Evolutionary conservation across 768 basidiomycete species (phyloP), one percentile per base, ranked within the genome.

Genomic region (Mycena rosella): DNA sequence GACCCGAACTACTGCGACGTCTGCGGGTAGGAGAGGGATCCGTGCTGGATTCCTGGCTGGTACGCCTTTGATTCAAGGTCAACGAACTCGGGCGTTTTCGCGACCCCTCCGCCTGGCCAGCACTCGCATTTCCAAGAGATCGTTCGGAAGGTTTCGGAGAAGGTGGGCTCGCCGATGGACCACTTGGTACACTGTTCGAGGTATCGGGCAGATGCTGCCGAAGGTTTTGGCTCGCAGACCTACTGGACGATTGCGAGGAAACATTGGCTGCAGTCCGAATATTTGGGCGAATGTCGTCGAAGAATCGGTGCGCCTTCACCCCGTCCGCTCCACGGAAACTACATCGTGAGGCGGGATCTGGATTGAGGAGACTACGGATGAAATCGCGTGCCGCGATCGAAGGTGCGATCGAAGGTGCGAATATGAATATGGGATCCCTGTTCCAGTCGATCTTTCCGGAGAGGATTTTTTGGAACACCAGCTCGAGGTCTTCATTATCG

Each of bases 391-490:
- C 60, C 13, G 18, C 51, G 4, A 42, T 10, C 8, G 60, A 61
- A 24, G 60, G 49, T 15, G 20, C 51, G 4, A 42, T 10, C 8
- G 60, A 61, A 24, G 60, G 49, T 15, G 20, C n/a, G n/a, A n/a
- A n/a, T n/a, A n/a, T 27, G 47, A 54, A 54, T n/a, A 8, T 36
- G 27, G 60, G 24, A 15, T 24, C 27, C 59, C 34, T 22, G 24
- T 29, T 48, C 58, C 58, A 61, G n/a, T 61, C 40, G 26, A 61
- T 61, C 20, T 24, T n/a, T 17, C 36, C 60, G 3, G 29, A 26
- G 20, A 61, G 17, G 18, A 61, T 61, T 10, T 53, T 61, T 7
- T 42, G 60, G 49, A 52, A 42, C 22, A 42, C 49, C 20, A 42
- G 27, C 22, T 30, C 60, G 32, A 61, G 49, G 17, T 52, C 38